Percentiles rank a stretch among this genome's conserved stretches.
Evolutionary conservation across 129 eudicot genomes (phyloP).

Genomic region (Saussurea involucrata): DNA sequence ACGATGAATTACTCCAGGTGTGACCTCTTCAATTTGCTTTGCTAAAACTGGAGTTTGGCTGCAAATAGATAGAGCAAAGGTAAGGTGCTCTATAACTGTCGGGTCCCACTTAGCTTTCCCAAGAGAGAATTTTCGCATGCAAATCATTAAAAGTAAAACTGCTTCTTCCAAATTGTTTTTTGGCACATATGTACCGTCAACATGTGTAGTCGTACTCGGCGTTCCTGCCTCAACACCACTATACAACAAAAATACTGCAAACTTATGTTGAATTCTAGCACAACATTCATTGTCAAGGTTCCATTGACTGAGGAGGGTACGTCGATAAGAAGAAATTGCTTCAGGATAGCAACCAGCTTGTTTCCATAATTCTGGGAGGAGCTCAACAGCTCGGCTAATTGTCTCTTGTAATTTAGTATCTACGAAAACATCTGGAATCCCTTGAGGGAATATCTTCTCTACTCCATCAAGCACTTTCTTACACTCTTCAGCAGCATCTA

Average conservation of each 20-base stretch:
- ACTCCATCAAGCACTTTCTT: slow-evolving; percentile 88
- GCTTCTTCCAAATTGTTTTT: slow-evolving; percentile 88
- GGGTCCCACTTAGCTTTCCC: slow-evolving; percentile 84
- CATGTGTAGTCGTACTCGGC: slow-evolving; percentile 68
- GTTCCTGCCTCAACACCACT: slow-evolving; percentile 77
- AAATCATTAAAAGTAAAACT: slow-evolving; percentile 78
- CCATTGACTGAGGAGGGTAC: slow-evolving; percentile 89
- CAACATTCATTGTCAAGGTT: slow-evolving; percentile 82
- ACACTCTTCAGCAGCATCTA: slow-evolving; percentile 89
- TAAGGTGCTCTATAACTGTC: slow-evolving; percentile 75
- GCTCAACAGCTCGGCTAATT: slow-evolving; percentile 80
- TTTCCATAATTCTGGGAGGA: slow-evolving; percentile 86
- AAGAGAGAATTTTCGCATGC: slow-evolving; percentile 65
- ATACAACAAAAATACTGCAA: slow-evolving; percentile 78
- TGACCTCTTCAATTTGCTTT: slow-evolving; percentile 81
- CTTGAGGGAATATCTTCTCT: slow-evolving; percentile 74
- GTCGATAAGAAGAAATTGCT: slow-evolving; percentile 78
- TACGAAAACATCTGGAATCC: slow-evolving; percentile 70
- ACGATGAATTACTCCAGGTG: slow-evolving; percentile 77
- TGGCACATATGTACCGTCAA: slow-evolving; percentile 74
- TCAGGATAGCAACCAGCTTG: slow-evolving; percentile 58
- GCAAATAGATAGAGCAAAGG: slow-evolving; percentile 79
- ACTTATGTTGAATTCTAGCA: slow-evolving; percentile 77
- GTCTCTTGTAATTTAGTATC: slow-evolving; percentile 81
- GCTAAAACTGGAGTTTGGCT: slow-evolving; percentile 73